Evolutionary conservation across 352 stramenopile genomes (phyloP).

Genomic region (Phytophthora pluvialis): DNA sequence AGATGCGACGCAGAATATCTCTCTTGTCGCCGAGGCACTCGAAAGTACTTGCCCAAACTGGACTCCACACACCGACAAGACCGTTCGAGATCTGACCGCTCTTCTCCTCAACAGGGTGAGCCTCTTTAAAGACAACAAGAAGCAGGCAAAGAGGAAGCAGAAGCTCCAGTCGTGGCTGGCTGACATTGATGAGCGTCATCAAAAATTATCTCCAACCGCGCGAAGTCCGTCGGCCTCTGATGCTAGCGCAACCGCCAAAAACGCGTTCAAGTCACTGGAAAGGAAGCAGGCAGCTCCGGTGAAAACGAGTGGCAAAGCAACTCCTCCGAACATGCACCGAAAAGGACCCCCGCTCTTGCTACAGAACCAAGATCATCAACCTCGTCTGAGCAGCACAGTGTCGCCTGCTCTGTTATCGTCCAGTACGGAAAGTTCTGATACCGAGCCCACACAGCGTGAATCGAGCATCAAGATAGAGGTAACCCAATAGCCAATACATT

Average conservation of each 20-base stretch:
- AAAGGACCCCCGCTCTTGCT: neutral
- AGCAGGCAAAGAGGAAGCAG: conserved; percentile 9
- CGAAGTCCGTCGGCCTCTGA: neutral
- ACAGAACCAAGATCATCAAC: neutral
- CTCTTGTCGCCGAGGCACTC: conserved; percentile 5
- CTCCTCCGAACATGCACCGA: neutral
- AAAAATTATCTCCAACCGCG: neutral
- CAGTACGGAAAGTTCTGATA: conserved; percentile 4
- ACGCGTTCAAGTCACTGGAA: neutral
- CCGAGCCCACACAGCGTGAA: neutral
- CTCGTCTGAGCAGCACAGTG: neutral
- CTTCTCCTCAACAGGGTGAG: conserved; percentile 6
- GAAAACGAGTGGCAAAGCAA: neutral
- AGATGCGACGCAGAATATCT: conserved; percentile 5
- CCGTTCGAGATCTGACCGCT: conserved; percentile 6
- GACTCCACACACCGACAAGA: conserved; percentile 7
- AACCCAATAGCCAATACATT: too few species aligned
- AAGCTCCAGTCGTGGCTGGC: conserved; percentile 14
- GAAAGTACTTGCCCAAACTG: conserved; percentile 16
- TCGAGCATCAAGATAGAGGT: conserved; percentile 1
- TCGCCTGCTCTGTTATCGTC: neutral
- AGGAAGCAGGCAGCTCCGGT: neutral
- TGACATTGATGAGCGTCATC: conserved; percentile 5
- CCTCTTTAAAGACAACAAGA: conserved; percentile 10
- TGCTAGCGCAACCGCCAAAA: neutral